Evolutionary conservation across 176 grass and related monocot genomes (phyloP), one percentile per base, ranked within the genome.

Genomic region (Cocos nucifera): DNA sequence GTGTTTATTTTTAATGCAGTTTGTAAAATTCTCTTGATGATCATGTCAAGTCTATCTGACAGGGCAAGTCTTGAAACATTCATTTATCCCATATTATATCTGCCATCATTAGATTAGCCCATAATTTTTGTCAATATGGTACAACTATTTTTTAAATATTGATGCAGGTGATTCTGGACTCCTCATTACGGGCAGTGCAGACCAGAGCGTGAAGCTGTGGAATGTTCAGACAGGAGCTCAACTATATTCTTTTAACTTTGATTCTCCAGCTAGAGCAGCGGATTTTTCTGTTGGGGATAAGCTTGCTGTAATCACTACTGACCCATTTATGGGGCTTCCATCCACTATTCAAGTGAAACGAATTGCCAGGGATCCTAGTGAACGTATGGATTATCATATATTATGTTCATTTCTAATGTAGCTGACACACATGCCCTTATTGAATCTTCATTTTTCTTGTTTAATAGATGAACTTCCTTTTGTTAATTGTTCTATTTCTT

Each of bases 191-290:
- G 87, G 62, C 3, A 87, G 83, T 78, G 87, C 92, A 14, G 87
- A 91, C 55, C 83, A 90, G 78, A 88, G 73, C 1, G 84, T 78
- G 49, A 97, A 91, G 50, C 75, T 97, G 56, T 97, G 92, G 92
- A 84, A 88, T 44, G 87, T 97, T 18, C 73, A 76, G 65, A 82
- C 81, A 2, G 84, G 92, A 12, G 54, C 57, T 22, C 87, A 88
- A 68, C 78, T 97, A 8, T 91, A 82, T 78, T 60, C 87, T 49
- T 97, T 91, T 53, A 71, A 70, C 7, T 88, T 97, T 63, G 82
- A 80, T 50, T 89, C 93, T 17, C 81, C 93, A 9, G 84, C 87
- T 1, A 83, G 81, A 35, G 81, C 93, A 8, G 87, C 88, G 7
- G 87, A 91, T 21, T 83, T 91, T 14, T 58, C 78, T 21, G 65